Base-by-base conservation (phyloP, 2,329 filamentous ascomycete genomes). In the Venturia carpophila region DNA sequence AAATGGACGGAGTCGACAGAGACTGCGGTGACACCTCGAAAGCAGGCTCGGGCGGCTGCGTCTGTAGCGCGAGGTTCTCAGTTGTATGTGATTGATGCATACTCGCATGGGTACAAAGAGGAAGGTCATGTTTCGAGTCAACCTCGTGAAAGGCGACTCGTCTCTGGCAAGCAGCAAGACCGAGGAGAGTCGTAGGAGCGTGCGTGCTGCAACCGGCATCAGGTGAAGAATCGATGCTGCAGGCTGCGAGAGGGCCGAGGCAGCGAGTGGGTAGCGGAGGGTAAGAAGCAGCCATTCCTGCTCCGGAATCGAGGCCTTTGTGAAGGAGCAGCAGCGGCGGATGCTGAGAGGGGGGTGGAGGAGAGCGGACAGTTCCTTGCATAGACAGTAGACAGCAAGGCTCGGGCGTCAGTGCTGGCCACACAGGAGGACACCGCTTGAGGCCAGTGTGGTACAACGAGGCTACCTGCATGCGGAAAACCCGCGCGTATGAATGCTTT, bases 331-430 rank as follows among this genome's bases (percentile, higher is more conserved):
- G 39, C 9, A 15, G 39, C 39, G 15, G 39, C 39, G 39, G 39
- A 41, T 47, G n/a, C 24, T 49, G 3, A 11, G n/a, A 9, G 52
- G 21, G 30, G 52, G 27, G 52, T 34, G 52, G 30, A 58, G 30
- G 52, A 15, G 27, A 58, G 52, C 52, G 52, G 52, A 58, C 52
- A 37, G 37, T 37, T 58, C 52, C 52, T 58, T 58, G 52, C 52
- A 58, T 39, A 1, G 27, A 34, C 5, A 17, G 27, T 30, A 37
- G 45, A 3, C 7, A 13, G 30, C n/a, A n/a, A n/a, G n/a, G n/a
- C n/a, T 34, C 37, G 30, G 27, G 30, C 30, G 27, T 58, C 27
- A 37, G 30, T 5, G 52, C 19, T 37, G 19, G 19, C 52, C 52
- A 37, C 27, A 58, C 30, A 52, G 13, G 27, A 52, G 21, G 21